Evolutionary conservation across 768 basidiomycete genomes (phyloP).

Genomic region (Hypholoma fasciculare): DNA sequence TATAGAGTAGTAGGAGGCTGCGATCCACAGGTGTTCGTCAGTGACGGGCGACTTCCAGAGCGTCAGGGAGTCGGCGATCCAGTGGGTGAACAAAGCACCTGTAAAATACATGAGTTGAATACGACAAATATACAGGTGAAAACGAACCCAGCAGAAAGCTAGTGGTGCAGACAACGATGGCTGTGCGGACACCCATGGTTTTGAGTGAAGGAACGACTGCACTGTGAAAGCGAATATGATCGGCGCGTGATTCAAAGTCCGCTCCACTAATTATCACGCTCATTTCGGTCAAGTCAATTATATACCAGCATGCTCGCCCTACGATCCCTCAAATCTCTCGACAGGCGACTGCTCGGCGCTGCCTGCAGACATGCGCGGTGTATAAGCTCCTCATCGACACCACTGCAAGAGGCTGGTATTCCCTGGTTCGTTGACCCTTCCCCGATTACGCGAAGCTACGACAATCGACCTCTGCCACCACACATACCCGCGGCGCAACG

Average conservation of each 20-base stretch:
- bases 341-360: slow-evolving; percentile 7
- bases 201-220: slow-evolving; percentile 4
- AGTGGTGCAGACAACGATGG: slow-evolving; percentile 73
- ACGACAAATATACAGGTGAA: slow-evolving; percentile 3
- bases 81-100: slow-evolving; percentile 86
- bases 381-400: slow-evolving; percentile 2
- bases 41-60: slow-evolving; percentile 87
- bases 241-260: slow-evolving; percentile 21
- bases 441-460: slow-evolving; percentile 24
- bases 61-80: slow-evolving; percentile 92
- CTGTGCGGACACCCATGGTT: slow-evolving; percentile 69
- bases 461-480: slow-evolving; percentile 21
- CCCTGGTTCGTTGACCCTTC: slow-evolving; percentile 63
- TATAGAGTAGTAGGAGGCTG: slow-evolving; percentile 80
- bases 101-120: slow-evolving; percentile 8
- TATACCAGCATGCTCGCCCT: slow-evolving; percentile 9
- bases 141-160: slow-evolving; percentile 76
- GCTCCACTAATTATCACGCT: slow-evolving; percentile 8
- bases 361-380: not conserved
- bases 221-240: slow-evolving; percentile 3
- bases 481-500: slow-evolving; percentile 22
- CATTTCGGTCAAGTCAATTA: slow-evolving; percentile 1
- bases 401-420: not conserved
- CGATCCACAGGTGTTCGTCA: slow-evolving; percentile 82
- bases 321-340: slow-evolving; percentile 11